A percentile compares a stretch with the other conserved stretches of the same genome.
Evolutionary conservation across 2,329 filamentous ascomycete genomes (phyloP).

Genomic region (Annulohypoxylon truncatum): DNA sequence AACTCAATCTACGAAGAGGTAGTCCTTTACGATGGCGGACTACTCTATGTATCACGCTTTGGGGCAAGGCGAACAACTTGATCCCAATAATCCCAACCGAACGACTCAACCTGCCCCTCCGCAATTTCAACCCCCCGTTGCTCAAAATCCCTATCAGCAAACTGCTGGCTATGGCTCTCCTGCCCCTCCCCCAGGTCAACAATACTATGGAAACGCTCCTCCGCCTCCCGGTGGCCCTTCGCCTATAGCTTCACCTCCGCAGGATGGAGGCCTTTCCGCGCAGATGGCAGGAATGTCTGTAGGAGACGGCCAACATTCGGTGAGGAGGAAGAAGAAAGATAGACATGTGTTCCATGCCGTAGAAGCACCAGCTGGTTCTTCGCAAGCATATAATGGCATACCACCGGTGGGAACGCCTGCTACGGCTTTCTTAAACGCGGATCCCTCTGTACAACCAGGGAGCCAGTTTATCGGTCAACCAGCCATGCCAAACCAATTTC

Average conservation of each 20-base stretch:
- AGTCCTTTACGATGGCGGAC: slow-evolving; percentile 60
- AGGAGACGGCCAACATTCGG: slow-evolving; percentile 63
- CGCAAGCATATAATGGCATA: slow-evolving; percentile 76
- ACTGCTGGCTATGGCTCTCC: slow-evolving; percentile 54
- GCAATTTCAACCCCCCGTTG: slow-evolving; percentile 68
- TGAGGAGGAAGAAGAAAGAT: slow-evolving; percentile 89
- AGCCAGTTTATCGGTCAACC: slow-evolving; percentile 60
- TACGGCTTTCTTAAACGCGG: slow-evolving; percentile 70
- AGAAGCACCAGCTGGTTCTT: slow-evolving; percentile 75
- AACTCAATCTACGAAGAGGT: not conserved
- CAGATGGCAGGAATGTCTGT: slow-evolving; percentile 85
- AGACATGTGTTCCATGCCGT: slow-evolving; percentile 92
- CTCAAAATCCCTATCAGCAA: slow-evolving; percentile 66
- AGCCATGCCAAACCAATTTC: slow-evolving; percentile 69
- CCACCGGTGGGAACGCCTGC: slow-evolving; percentile 67
- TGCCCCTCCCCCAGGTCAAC: slow-evolving; percentile 53
- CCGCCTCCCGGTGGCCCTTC: slow-evolving; percentile 49
- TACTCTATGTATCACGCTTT: slow-evolving; percentile 67
- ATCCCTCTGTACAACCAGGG: slow-evolving; percentile 57
- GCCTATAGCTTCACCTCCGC: slow-evolving; percentile 51
- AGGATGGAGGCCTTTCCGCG: slow-evolving; percentile 66
- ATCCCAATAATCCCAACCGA: slow-evolving; percentile 66
- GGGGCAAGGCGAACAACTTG: slow-evolving; percentile 65
- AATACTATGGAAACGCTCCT: slow-evolving; percentile 55
- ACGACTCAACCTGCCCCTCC: slow-evolving; percentile 62